Base-by-base conservation (phyloP, 2,329 filamentous ascomycete genomes). In the Pleurostoma richardsiae region DNA sequence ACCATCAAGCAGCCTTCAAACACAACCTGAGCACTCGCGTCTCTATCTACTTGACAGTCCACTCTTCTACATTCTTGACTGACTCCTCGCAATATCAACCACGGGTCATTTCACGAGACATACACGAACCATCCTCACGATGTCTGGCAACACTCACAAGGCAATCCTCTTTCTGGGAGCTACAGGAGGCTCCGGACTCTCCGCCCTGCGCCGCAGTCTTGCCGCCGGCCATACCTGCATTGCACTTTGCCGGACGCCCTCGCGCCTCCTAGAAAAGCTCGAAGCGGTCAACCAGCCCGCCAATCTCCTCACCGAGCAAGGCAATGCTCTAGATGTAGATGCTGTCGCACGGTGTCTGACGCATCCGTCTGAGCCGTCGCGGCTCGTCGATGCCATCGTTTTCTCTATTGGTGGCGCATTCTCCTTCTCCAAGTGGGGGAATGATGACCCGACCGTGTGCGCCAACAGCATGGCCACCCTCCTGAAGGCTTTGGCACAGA, bases 101-200 rank as follows among this genome's bases (percentile, higher is more conserved):
- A 19, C 19, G 19, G 19, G 19, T 19, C 19, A 19, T 19, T 19
- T 19, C 19, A 19, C 19, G 19, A 19, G 19, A 19, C 19, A 19
- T 19, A 19, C 19, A 19, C 19, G 19, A 19, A 19, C 19, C 19
- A 19, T 19, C 19, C 19, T 19, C 19, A 19, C 19, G 19, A 19
- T 19, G 19, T 19, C 19, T 19, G 19, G 19, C 19, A 19, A 19
- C 19, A 39, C 51, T 45, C 46, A 54, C 39, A 68, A 72, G 51
- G 69, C 72, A 4, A 59, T 79, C 46, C 67, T 72, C 40, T 77
- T 81, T 63, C 67, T 80, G 45, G 78, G 78, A 49, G 73, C 76
- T 39, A 79, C 72, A 27, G 71, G 69, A 31, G 77, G 77, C 42
- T 67, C 66, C 51, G 74, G 70, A 45, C 68, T 77, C 47, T 62